These are phyloP conservation scores for Agrocybe pediades DNA, from an alignment of 768 basidiomycete genomes.

Conservation along the genomic window DNA sequence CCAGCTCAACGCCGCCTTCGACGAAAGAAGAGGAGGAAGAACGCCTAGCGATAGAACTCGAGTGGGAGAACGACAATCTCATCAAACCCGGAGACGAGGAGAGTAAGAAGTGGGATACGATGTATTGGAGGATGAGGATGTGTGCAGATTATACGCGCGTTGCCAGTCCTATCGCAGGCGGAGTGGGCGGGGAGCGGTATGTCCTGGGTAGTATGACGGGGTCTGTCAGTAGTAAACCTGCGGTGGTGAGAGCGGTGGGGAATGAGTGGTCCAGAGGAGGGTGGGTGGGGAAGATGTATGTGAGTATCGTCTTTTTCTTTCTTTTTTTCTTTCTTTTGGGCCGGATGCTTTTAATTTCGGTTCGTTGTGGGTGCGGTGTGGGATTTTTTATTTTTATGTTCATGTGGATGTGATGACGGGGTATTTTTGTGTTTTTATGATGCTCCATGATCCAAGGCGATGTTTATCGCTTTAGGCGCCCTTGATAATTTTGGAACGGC, in stretches of 20 bases:
- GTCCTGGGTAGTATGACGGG: constrained; percentile 37
- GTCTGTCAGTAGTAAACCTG: background rate
- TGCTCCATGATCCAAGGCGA: too few species aligned
- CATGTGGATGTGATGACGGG: too few species aligned
- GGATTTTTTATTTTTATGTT: background rate
- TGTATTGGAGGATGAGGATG: constrained; percentile 55
- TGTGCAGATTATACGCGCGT: constrained; percentile 40
- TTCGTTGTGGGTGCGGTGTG: too few species aligned
- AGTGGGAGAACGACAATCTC: background rate
- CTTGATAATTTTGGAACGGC: background rate
- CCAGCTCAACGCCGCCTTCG: background rate
- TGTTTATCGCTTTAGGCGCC: too few species aligned
- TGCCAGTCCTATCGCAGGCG: constrained; percentile 23
- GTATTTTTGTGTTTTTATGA: too few species aligned
- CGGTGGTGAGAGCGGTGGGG: too few species aligned
- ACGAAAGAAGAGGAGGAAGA: background rate
- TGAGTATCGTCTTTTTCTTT: constrained; percentile 33
- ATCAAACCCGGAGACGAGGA: constrained; percentile 13
- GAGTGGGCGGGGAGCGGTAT: constrained; percentile 38
- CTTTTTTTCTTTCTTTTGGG: constrained; percentile 1
- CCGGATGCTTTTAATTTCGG: too few species aligned
- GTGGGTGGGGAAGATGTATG: constrained; percentile 67
- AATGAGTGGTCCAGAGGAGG: constrained; percentile 45
- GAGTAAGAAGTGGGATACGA: constrained; percentile 55
- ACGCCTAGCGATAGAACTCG: too few species aligned